phyloP scores from a whole-genome alignment of 1,284 basidiomycete genomes.

The Ceratorhiza oryzae-sativae region DNA sequence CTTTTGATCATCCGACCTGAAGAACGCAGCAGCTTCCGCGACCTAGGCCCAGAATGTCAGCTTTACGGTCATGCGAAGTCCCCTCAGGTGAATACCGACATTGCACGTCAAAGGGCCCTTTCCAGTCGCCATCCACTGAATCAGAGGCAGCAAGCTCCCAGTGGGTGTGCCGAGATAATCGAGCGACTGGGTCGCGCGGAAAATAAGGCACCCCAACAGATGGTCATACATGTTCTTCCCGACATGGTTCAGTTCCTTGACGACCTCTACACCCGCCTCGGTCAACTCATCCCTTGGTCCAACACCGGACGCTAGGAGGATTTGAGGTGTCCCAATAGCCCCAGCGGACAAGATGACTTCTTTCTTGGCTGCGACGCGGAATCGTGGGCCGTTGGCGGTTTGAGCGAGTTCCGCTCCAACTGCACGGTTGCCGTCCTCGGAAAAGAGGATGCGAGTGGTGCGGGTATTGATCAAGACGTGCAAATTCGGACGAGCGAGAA shows the following conservation, averaged over 20 bases:
- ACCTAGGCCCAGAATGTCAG: conserved; percentile 12
- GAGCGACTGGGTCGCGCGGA: conserved; percentile 44
- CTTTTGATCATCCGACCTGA: conserved; percentile 49
- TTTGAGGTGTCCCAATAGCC: conserved; percentile 43
- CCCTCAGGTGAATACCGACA: conserved; percentile 24
- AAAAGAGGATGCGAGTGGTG: conserved; percentile 44
- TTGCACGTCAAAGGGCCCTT: conserved; percentile 49
- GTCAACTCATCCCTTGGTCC: conserved; percentile 40
- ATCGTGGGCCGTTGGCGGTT: conserved; percentile 44
- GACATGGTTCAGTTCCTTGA: conserved; percentile 40
- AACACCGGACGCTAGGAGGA: conserved; percentile 42
- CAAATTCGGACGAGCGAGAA: conserved; percentile 53
- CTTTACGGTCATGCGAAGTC: background rate
- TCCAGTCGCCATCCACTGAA: conserved; percentile 50
- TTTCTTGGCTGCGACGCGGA: conserved; percentile 48
- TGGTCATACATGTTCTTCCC: conserved; percentile 43
- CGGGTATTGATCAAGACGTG: conserved; percentile 52
- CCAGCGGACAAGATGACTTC: conserved; percentile 49
- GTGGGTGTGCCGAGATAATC: conserved; percentile 50
- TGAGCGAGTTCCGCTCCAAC: conserved; percentile 50
- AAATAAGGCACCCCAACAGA: conserved; percentile 30
- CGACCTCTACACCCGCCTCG: conserved; percentile 32
- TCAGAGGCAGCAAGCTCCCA: conserved; percentile 46
- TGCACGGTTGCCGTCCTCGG: conserved; percentile 44
- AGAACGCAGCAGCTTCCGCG: conserved; percentile 39